A percentile compares a stretch with the other conserved stretches of the same genome.
Conservation (phyloP, 345 rosid species). For the Hypericum perforatum region DNA sequence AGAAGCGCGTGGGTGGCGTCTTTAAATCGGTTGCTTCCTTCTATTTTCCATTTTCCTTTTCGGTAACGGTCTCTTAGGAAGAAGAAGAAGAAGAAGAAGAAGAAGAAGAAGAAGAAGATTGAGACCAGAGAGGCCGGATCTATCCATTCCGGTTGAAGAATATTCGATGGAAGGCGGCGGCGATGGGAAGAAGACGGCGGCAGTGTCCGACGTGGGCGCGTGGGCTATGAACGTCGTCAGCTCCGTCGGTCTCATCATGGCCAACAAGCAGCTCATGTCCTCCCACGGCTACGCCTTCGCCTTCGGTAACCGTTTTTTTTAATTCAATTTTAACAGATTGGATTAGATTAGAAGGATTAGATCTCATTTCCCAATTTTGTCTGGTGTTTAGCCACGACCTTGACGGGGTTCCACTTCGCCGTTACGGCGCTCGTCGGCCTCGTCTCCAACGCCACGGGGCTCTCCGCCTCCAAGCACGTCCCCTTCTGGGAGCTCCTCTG, state of each 20-base stretch:
- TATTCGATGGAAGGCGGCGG: constrained; percentile 23
- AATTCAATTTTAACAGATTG: background rate
- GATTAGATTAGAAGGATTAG: constrained; percentile 1
- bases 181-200: constrained; percentile 51
- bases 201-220: constrained; percentile 82
- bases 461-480: constrained; percentile 63
- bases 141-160: no score
- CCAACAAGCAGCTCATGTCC: constrained; percentile 94
- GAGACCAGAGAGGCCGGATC: no score
- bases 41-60: no score
- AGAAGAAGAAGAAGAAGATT: no score
- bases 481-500: constrained; percentile 97
- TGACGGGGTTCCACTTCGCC: constrained; percentile 87
- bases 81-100: no score
- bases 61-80: no score
- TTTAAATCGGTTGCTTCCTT: no score
- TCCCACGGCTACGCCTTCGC: constrained; percentile 61
- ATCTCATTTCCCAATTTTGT: background rate
- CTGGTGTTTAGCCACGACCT: constrained; percentile 54
- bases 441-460: constrained; percentile 77
- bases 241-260: constrained; percentile 95
- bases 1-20: no score
- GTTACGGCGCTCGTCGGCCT: constrained; percentile 79
- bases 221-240: constrained; percentile 91
- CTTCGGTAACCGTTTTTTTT: constrained; percentile 43